Evolutionary conservation across 257 asterid genomes (phyloP), one percentile per base, ranked within the genome.

Genomic region (Capsicum baccatum): DNA sequence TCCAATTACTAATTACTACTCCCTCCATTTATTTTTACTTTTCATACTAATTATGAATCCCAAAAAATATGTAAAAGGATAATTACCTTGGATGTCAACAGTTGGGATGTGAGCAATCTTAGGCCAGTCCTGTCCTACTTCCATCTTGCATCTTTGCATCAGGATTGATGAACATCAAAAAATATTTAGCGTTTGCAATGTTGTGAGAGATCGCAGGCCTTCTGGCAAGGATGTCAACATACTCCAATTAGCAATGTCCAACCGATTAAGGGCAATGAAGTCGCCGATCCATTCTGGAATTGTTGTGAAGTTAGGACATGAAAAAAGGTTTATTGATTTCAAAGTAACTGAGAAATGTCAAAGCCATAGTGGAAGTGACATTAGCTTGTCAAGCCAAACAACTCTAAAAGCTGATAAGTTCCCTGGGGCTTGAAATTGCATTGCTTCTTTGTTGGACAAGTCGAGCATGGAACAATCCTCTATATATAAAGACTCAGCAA

Each of bases 51-150:
- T 26, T 26, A 26, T 1, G 33, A 26, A 26, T 26, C 33, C 33
- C 33, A 26, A 26, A 26, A 26, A 26, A 26, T 26, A 26, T 26
- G 33, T 26, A 26, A 26, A 39, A 39, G 4, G 44, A 39, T 26
- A 26, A 26, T 26, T 26, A 26, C 33, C 33, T 26, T 26, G 33
- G 33, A 39, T 39, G 44, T 39, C 44, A 39, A 79, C 37, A 26
- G 33, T 33, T 54, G 54, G 83, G 64, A 79, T 52, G 67, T 79
- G 83, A 55, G 63, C 16, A 79, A 79, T 79, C 9, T 79, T 79
- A 79, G 83, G 69, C 83, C 83, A 79, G 37, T 79, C 54, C 54
- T 59, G 55, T 9, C 69, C 83, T 35, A 1, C 57, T 79, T 56
- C 35, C 37, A 42, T 42, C 55, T 59, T 52, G 69, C 69, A 56